Percentiles rank a stretch among this genome's conserved stretches.
Conservation (phyloP, 148 eudicot genomes). For the Rhododendron simsii region DNA sequence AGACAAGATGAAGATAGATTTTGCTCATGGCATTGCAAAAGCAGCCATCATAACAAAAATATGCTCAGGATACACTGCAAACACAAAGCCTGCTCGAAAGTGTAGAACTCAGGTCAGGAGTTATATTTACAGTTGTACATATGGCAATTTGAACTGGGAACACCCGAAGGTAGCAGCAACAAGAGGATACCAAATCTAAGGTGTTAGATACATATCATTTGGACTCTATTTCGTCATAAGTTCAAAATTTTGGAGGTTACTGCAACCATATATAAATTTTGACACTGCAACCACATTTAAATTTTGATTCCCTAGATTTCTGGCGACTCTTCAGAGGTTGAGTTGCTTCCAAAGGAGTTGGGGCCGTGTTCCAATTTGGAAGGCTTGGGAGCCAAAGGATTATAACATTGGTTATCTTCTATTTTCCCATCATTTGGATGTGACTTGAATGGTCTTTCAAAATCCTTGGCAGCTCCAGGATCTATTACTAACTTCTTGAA, state of each 20-base stretch:
- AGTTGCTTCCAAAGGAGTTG: slow-evolving; percentile 30
- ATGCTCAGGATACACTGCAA: neutral
- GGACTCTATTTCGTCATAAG: neutral
- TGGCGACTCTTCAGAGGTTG: slow-evolving; percentile 32
- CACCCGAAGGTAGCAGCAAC: neutral
- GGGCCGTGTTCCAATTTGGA: slow-evolving; percentile 30
- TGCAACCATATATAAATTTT: neutral
- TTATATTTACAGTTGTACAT: neutral
- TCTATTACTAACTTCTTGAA: slow-evolving; percentile 64
- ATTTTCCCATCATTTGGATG: slow-evolving; percentile 41
- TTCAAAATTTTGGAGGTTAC: neutral
- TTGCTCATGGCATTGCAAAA: neutral
- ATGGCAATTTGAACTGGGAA: neutral
- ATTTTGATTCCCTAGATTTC: slow-evolving; percentile 16
- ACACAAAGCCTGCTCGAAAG: neutral
- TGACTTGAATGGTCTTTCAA: slow-evolving; percentile 72
- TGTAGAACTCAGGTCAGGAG: neutral
- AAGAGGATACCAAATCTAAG: neutral
- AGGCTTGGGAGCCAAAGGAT: slow-evolving; percentile 34
- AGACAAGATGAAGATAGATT: neutral
- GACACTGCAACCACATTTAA: neutral
- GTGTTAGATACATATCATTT: neutral
- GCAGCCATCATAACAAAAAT: neutral
- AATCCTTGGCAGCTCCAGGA: slow-evolving; percentile 71
- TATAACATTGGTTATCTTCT: slow-evolving; percentile 36